A percentile compares a stretch with the other conserved stretches of the same genome.
Evolutionary conservation across 2,329 filamentous ascomycete species (phyloP).

Genomic region (Colletotrichum lini): DNA sequence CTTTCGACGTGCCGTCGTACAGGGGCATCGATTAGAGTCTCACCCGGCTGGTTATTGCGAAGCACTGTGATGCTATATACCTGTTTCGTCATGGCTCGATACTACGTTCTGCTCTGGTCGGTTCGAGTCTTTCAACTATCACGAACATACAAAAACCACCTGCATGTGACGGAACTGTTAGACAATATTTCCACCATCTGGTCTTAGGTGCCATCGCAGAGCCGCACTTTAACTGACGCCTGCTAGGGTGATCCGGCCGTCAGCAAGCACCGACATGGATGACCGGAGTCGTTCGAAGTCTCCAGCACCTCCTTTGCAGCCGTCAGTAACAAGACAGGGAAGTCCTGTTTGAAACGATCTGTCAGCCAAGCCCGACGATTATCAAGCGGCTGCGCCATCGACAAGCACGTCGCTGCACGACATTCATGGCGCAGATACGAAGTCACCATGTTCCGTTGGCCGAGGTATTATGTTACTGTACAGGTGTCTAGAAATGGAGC

Average conservation of each 20-base stretch:
- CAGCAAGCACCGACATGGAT: conserved; percentile 20
- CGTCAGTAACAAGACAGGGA: not conserved
- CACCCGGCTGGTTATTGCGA: not conserved
- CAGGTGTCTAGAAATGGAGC: not conserved
- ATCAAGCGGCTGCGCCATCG: not conserved
- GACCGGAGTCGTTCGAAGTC: not conserved
- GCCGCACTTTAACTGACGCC: conserved; percentile 25
- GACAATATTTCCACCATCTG: conserved; percentile 10
- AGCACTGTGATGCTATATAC: not conserved
- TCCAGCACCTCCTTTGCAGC: not conserved
- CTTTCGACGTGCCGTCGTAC: not conserved
- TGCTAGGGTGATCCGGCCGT: not conserved
- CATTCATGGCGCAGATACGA: not conserved
- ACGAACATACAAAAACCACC: no score
- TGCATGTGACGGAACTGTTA: conserved; percentile 2
- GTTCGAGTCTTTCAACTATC: not conserved
- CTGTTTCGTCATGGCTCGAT: not conserved
- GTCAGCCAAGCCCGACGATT: not conserved
- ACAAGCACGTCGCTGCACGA: not conserved
- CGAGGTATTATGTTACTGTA: not conserved
- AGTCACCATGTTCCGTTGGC: not conserved
- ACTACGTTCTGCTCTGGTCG: not conserved
- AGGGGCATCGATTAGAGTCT: not conserved
- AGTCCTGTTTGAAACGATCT: conserved; percentile 1
- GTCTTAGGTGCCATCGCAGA: conserved; percentile 28